A percentile compares a stretch with the other conserved stretches of the same genome.
Evolutionary conservation across 2,329 filamentous ascomycete genomes (phyloP).

Genomic region (Penicillium sp.): DNA sequence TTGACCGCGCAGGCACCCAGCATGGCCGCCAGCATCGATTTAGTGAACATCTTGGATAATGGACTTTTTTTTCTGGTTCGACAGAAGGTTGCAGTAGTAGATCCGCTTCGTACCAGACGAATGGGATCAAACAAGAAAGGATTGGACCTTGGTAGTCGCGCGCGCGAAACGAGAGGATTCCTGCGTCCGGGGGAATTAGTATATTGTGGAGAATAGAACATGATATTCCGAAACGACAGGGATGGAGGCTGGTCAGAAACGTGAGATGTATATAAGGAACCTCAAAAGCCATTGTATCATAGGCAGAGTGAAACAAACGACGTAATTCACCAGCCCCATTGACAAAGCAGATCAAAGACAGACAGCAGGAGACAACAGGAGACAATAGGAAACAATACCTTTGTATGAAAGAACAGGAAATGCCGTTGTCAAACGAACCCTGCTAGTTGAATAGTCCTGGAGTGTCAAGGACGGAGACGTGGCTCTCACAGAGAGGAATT

Average conservation of each 20-base stretch:
- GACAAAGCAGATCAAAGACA: neutral
- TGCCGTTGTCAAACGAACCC: constrained; percentile 10
- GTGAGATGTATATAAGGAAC: neutral
- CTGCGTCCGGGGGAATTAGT: constrained; percentile 15
- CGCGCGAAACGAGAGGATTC: constrained; percentile 13
- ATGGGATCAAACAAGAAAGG: constrained; percentile 22
- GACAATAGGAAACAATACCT: constrained; percentile 25
- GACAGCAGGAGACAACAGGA: constrained; percentile 1
- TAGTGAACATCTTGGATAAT: constrained; percentile 31
- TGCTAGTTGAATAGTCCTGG: constrained; percentile 4
- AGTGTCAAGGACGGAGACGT: neutral
- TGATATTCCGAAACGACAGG: neutral
- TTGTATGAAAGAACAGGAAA: constrained; percentile 16
- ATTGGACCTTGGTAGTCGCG: constrained; percentile 22
- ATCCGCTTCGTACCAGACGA: constrained; percentile 39
- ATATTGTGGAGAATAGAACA: neutral
- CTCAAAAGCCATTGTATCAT: neutral
- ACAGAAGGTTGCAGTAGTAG: constrained; percentile 22
- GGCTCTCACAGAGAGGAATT: neutral
- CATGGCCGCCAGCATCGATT: constrained; percentile 39
- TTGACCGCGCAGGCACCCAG: constrained; percentile 57
- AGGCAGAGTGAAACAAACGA: neutral
- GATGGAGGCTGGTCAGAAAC: neutral
- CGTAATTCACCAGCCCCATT: neutral
- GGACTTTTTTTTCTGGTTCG: constrained; percentile 12